Base-by-base conservation (phyloP, 352 stramenopile species). In the Pythium rhizo-oryzae region DNA sequence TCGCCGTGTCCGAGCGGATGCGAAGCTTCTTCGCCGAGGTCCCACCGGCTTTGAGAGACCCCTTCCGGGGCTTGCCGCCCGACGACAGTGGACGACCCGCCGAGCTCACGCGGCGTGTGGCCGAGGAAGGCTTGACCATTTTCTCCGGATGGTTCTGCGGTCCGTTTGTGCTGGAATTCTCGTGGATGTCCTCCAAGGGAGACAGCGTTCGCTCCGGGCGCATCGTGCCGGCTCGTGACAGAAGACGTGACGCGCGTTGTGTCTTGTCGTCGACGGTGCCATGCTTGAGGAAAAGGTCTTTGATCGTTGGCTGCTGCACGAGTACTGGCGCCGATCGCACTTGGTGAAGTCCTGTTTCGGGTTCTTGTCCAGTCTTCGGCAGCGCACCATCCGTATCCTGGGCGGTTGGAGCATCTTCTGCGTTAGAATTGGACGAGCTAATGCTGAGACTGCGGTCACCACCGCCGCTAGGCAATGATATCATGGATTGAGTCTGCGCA, bases 1-100 rank as follows among this genome's bases (percentile, higher is more conserved):
- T 74, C 15, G 76, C 70, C 6, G 82, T 77, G 30, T 92, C 84
- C 0, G 81, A 84, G 30, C 80, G 79, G 53, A 92, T 82, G 7
- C 82, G 78, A 33, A 81, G 73, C 68, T 92, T 92, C 75, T 90
- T 92, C 11, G 24, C 28, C 23, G 70, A 58, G 28, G 54, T 51
- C 1, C 67, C 67, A 5, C 19, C 53, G 1, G 72, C 9, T 21
- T 65, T 70, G 2, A 54, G 37, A 0, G 59, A 58, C 13, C 67
- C 59, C 25, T 56, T 74, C 0, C 41, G 39, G 39, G 65, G 12
- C 59, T 62, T 55, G 23, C 51, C 3, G 8, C 58, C 58, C 0
- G 30, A 33, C 4, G 58, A 65, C 46, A 18, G 25, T 21, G 28
- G 44, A 24, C 57, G 53, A 12, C 53, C 21, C 46, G 65, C 33